Evolutionary conservation across 2,329 filamentous ascomycete genomes (phyloP), one percentile per base, ranked within the genome.

Genomic region (Graphilbum sp.): DNA sequence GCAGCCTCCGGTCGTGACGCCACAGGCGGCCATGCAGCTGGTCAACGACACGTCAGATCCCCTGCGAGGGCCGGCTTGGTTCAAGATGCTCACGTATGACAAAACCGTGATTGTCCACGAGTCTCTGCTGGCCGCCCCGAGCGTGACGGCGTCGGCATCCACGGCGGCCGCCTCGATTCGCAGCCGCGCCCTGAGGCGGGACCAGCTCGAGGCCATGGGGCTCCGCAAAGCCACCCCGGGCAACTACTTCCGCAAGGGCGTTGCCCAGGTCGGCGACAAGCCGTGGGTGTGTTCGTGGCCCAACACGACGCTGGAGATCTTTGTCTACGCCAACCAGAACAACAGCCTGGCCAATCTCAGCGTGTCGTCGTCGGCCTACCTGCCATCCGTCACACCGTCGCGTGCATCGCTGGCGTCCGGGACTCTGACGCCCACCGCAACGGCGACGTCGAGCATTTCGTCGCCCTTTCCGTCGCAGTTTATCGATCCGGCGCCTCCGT

Each of bases 251-350:
- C 53, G 57, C 12, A 64, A 62, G 39, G 53, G 52, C 0, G 39
- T 60, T 16, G 58, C 59, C 1, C 50, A 59, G 41, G 50, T 52
- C 0, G 70, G 69, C 2, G 68, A 73, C 34, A 65, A 56, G 41
- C 64, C 66, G 1, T 75, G 71, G 71, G 59, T 75, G 18, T 75
- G 71, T 49, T 65, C 58, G 2, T 75, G 71, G 70, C 66, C 68
- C 2, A 57, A 62, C 21, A 72, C 68, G 1, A 56, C 61, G 3
- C 55, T 75, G 5, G 69, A 75, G 37, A 52, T 72, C 4, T 72
- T 72, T 45, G 67, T 75, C 31, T 75, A 72, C 44, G 60, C 68
- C 1, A 54, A 56, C 19, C 66, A 72, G 45, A 70, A 67, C 46
- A 61, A 57, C 38, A 68, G 61, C 45, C 51, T 52, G 8, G 46